Evolutionary conservation across 192 early-diverging fungal species (phyloP), one percentile per base, ranked within the genome.

Genomic region (Helicostylum pulchrum): DNA sequence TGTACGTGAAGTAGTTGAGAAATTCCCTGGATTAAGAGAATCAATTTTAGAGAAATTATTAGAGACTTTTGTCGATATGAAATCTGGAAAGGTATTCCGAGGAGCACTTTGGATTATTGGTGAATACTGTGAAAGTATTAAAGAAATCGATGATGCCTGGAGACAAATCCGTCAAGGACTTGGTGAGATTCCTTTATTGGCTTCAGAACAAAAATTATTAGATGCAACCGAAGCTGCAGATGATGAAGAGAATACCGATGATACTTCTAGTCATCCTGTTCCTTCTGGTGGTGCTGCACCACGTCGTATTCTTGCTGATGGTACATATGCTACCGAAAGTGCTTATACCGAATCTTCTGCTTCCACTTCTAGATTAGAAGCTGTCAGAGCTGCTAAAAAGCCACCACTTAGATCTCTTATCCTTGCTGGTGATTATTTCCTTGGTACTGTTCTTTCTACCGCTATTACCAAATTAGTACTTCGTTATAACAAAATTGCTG

Each of bases 91-190:
- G 72, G 94, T 97, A 3, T 88, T 96, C 73, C 87, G 97, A 50
- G 97, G 96, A 26, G 97, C 94, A 17, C 82, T 99, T 49, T 99
- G 97, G 97, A 97, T 98, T 69, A 81, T 99, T 65, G 96, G 97
- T 54, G 97, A 99, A 80, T 99, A 97, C 68, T 90, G 91, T 50
- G 74, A 86, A 63, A 80, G 81, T n/a, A 77, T 70, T 8, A 77
- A 82, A 61, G 86, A 88, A 67, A 96, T 99, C 68, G 92, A 95
- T 71, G 81, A 83, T 0, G 85, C 91, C 45, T 87, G 94, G 87
- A 83, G 85, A 64, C 81, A 87, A 58, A 90, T 99, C 55, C 88
- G 93, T 57, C 71, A 84, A 45, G 84, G 86, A 47, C 73, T 98
- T 32, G 97, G 97, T 21, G 92, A 95, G 77, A 87, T 99, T 44